These are phyloP conservation scores for Fusarium floridanum DNA, from an alignment of 2,329 filamentous ascomycete species.

Conservation along the genomic window DNA sequence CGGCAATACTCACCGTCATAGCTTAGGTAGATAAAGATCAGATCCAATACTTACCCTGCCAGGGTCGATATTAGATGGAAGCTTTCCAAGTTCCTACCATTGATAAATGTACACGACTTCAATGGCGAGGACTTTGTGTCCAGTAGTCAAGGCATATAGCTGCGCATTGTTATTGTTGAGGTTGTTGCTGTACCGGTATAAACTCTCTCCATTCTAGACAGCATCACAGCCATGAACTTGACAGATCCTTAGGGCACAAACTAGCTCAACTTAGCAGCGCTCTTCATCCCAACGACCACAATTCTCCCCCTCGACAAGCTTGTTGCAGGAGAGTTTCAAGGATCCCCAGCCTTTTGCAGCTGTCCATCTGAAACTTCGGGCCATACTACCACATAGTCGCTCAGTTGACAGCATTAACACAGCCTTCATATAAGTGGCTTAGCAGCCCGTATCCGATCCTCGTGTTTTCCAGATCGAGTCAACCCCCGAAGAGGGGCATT, in stretches of 20 bases:
- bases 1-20: background rate
- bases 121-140: background rate
- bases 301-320: background rate
- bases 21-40: background rate
- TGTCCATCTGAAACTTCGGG: background rate
- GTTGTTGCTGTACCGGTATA: background rate
- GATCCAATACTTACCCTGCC: background rate
- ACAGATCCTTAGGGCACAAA: background rate
- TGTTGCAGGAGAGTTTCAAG: constrained; percentile 27
- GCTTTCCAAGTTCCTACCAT: background rate
- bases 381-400: background rate
- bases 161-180: background rate
- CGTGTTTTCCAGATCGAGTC: constrained; percentile 9
- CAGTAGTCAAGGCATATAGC: no score
- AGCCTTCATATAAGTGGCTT: background rate
- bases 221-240: background rate
- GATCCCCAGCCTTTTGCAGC: constrained; percentile 26
- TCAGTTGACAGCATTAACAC: constrained; percentile 4
- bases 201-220: background rate
- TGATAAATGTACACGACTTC: background rate
- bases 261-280: background rate
- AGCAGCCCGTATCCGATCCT: background rate
- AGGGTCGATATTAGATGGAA: no score
- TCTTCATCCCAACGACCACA: background rate
- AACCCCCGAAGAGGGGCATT: constrained; percentile 4